Percentiles rank a stretch among this genome's conserved stretches.
Conservation (phyloP, 148 eudicot genomes). For the Polygonum maritimum region DNA sequence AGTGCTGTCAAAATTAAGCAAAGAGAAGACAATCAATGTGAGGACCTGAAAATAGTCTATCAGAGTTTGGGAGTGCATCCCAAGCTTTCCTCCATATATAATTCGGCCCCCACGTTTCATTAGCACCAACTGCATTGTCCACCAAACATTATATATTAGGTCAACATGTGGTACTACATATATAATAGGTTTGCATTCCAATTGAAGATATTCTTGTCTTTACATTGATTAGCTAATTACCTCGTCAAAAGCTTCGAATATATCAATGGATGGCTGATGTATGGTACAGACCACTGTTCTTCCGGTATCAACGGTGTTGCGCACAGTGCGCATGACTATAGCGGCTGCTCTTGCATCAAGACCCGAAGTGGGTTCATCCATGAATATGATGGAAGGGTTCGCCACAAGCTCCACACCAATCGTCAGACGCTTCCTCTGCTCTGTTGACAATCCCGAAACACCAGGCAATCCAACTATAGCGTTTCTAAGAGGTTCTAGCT, state of each 20-base stretch:
- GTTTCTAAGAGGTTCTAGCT: conserved; percentile 52
- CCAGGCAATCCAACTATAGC: conserved; percentile 88
- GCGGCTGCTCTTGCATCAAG: conserved; percentile 98
- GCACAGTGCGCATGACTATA: conserved; percentile 87
- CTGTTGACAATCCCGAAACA: conserved; percentile 67
- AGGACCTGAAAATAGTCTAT: conserved; percentile 70
- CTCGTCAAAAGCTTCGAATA: conserved; percentile 98
- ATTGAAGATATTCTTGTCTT: neutral
- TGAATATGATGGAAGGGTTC: conserved; percentile 88
- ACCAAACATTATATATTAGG: neutral
- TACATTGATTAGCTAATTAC: conserved; percentile 14
- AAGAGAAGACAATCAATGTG: neutral
- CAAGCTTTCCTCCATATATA: conserved; percentile 84
- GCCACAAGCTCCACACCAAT: conserved; percentile 96
- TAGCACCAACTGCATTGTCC: conserved; percentile 52
- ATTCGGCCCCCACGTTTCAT: conserved; percentile 91
- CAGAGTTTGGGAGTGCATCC: conserved; percentile 54
- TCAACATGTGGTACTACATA: neutral
- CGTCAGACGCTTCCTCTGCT: conserved; percentile 82
- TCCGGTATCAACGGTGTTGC: conserved; percentile 93
- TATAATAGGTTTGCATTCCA: neutral
- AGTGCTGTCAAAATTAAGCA: neutral
- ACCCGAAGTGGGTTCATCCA: conserved; percentile 99
- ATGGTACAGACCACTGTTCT: conserved; percentile 95
- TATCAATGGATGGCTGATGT: conserved; percentile 92